These are phyloP conservation scores for Xerocomus subilludens DNA, from an alignment of 1,284 basidiomycete species.

Conservation along the genomic window DNA sequence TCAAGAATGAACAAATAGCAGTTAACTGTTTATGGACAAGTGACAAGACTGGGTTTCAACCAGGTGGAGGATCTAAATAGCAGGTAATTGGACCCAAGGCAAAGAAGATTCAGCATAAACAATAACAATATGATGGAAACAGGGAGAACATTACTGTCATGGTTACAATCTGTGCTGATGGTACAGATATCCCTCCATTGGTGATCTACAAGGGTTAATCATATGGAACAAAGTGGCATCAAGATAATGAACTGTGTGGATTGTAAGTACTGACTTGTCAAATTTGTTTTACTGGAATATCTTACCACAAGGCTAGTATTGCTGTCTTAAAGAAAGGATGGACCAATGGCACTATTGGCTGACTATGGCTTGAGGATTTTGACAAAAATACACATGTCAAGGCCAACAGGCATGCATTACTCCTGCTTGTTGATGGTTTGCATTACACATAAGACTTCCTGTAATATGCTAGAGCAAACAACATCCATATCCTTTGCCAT, in stretches of 20 bases:
- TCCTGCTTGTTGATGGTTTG: background rate
- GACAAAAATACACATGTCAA: background rate
- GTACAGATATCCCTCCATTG: background rate
- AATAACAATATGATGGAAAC: background rate
- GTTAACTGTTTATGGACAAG: background rate
- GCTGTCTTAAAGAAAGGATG: background rate
- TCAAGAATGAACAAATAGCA: background rate
- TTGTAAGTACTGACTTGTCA: background rate
- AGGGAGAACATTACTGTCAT: background rate
- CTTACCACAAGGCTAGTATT: background rate
- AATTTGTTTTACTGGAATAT: background rate
- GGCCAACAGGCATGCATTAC: background rate
- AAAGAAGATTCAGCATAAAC: background rate
- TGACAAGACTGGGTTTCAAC: background rate
- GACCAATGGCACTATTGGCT: no score
- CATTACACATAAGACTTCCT: background rate
- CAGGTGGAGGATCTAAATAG: background rate
- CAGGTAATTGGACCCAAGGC: background rate
- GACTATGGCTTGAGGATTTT: no score
- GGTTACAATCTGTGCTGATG: background rate
- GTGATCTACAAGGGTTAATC: background rate
- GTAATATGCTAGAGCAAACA: background rate
- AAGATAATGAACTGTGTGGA: background rate
- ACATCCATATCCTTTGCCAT: slow-evolving; percentile 1
- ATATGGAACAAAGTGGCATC: background rate